Percentiles rank a stretch among this genome's conserved stretches.
phyloP scores from a whole-genome alignment of 2,329 filamentous ascomycete genomes.

The Fusarium chuoi region DNA sequence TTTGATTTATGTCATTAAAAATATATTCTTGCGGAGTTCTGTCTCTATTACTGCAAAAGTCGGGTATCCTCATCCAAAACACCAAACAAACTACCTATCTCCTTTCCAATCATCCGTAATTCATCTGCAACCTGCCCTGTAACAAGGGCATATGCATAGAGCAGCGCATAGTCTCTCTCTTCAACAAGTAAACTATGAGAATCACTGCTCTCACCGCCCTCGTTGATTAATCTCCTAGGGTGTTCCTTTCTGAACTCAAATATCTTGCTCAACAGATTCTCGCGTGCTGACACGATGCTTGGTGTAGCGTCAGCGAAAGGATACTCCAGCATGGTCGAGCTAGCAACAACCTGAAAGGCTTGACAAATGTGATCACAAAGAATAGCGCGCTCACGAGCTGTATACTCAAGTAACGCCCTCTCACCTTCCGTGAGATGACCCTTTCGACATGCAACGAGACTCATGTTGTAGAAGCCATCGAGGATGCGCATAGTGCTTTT shows the following conservation, averaged over 20 bases:
- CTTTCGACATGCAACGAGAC: slow-evolving; percentile 87
- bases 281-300: slow-evolving; percentile 81
- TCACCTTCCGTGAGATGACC: slow-evolving; percentile 81
- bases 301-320: slow-evolving; percentile 89
- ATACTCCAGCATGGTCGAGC: slow-evolving; percentile 93
- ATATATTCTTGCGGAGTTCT: background rate
- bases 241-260: slow-evolving; percentile 84
- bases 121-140: slow-evolving; percentile 74
- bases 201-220: slow-evolving; percentile 30
- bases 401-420: slow-evolving; percentile 80
- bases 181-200: slow-evolving; percentile 61
- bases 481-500: slow-evolving; percentile 83
- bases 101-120: slow-evolving; percentile 66
- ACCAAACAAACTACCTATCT: slow-evolving; percentile 48
- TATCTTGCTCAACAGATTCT: slow-evolving; percentile 85
- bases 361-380: slow-evolving; percentile 92
- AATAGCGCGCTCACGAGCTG: slow-evolving; percentile 79
- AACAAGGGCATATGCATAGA: slow-evolving; percentile 88
- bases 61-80: slow-evolving; percentile 36
- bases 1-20: no score
- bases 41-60: slow-evolving; percentile 18
- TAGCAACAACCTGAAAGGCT: slow-evolving; percentile 85
- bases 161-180: slow-evolving; percentile 85
- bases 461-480: slow-evolving; percentile 96
- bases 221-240: slow-evolving; percentile 43